These are phyloP conservation scores for Blastobotrys raffinosifermentans DNA, from an alignment of 1,139 yeast genomes.

Conservation along the genomic window DNA sequence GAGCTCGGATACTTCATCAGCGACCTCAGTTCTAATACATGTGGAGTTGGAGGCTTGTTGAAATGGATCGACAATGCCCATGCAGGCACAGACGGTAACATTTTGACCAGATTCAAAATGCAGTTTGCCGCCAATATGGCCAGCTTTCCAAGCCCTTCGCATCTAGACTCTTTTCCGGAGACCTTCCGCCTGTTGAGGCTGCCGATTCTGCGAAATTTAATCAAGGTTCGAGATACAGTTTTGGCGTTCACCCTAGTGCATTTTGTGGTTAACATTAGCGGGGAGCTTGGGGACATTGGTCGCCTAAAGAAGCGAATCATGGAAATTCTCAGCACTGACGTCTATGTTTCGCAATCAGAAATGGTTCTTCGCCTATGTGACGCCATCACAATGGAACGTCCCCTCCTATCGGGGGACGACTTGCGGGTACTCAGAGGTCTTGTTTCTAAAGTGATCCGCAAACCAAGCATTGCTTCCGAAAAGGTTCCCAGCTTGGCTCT, in stretches of 20 bases:
- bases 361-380: slow-evolving; percentile 12
- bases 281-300: slow-evolving; percentile 14
- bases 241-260: slow-evolving; percentile 22
- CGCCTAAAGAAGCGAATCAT: slow-evolving; percentile 18
- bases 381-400: slow-evolving; percentile 19
- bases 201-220: slow-evolving; percentile 18
- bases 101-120: slow-evolving; percentile 9
- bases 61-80: slow-evolving; percentile 15
- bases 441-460: slow-evolving; percentile 11
- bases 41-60: slow-evolving; percentile 16
- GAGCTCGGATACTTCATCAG: slow-evolving; percentile 20
- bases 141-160: slow-evolving; percentile 13
- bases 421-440: slow-evolving; percentile 16
- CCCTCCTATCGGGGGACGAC: slow-evolving; percentile 17
- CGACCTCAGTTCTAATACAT: slow-evolving; percentile 15
- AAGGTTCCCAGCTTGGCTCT: slow-evolving; percentile 20
- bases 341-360: slow-evolving; percentile 9
- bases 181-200: slow-evolving; percentile 20
- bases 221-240: slow-evolving; percentile 20
- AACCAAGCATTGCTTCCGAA: slow-evolving; percentile 11
- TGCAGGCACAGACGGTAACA: background rate
- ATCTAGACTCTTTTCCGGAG: slow-evolving; percentile 19
- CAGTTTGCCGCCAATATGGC: slow-evolving; percentile 12
- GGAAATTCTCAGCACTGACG: slow-evolving; percentile 12
- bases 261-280: slow-evolving; percentile 16